phyloP scores from a whole-genome alignment of 345 rosid genomes.

The Leavenworthia alabamica region DNA sequence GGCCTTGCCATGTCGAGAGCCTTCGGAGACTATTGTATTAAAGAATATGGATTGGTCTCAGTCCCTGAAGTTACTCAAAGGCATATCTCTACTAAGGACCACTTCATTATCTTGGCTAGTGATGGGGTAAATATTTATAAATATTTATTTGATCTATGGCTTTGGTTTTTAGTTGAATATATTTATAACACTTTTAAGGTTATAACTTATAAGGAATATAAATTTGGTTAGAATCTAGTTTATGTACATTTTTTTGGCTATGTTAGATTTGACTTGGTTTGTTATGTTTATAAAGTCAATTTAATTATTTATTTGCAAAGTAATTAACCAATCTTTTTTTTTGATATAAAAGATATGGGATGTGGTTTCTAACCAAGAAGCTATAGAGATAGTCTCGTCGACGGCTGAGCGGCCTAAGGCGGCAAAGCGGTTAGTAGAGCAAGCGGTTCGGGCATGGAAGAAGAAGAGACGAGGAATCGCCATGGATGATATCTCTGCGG shows the following conservation, averaged over 20 bases:
- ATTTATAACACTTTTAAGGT: not conserved
- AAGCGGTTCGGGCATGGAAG: conserved; percentile 66
- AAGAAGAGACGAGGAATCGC: conserved; percentile 66
- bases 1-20: conserved; percentile 99
- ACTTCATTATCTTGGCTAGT: conserved; percentile 76
- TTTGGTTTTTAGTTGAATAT: not conserved
- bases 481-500: conserved; percentile 89
- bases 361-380: conserved; percentile 84
- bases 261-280: not conserved
- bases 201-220: not conserved
- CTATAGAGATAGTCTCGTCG: conserved; percentile 60
- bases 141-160: not conserved
- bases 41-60: conserved; percentile 75
- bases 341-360: conserved; percentile 69
- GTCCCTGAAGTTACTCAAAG: conserved; percentile 86
- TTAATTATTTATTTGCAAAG: not conserved
- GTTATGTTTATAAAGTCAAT: not conserved
- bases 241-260: not conserved
- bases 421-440: conserved; percentile 61
- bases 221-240: not conserved
- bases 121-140: conserved; percentile 65
- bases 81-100: conserved; percentile 59
- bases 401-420: conserved; percentile 57
- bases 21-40: conserved; percentile 85
- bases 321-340: not conserved